Evolutionary conservation across 106 monocot species (phyloP).

Genomic region (Alisma plantagoaquatica): DNA sequence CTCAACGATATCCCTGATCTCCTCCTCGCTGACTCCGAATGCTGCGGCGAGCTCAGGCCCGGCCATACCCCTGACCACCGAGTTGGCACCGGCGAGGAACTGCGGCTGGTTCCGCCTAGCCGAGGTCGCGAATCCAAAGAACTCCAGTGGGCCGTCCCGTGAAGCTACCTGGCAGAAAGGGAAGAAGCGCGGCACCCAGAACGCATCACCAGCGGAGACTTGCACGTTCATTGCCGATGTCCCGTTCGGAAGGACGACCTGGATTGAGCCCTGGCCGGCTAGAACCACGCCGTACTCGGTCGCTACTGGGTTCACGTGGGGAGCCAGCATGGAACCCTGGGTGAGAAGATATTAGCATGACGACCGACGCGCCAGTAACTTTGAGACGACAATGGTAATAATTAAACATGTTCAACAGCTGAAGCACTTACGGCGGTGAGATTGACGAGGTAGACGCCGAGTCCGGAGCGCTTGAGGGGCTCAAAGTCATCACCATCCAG

Average conservation of each 20-base stretch:
- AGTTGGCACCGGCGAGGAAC: conserved; percentile 61
- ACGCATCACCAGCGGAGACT: conserved; percentile 63
- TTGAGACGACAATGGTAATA: too few relatives aligned
- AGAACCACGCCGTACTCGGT: conserved; percentile 78
- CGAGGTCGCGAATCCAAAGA: conserved; percentile 89
- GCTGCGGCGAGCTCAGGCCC: conserved; percentile 80
- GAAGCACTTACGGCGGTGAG: conserved; percentile 51
- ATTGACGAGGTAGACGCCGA: conserved; percentile 63
- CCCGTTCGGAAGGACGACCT: conserved; percentile 82
- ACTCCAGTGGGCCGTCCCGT: conserved; percentile 47
- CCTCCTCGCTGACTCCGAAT: conserved; percentile 41
- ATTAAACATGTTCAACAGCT: too few relatives aligned
- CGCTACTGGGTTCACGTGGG: conserved; percentile 73
- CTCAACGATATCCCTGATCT: conserved; percentile 22
- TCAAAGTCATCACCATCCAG: conserved; percentile 48
- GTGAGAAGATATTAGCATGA: too few relatives aligned
- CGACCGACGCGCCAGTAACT: too few relatives aligned
- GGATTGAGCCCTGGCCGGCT: conserved; percentile 39
- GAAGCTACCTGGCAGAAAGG: conserved; percentile 87
- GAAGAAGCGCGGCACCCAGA: conserved; percentile 72
- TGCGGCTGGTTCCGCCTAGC: conserved; percentile 56
- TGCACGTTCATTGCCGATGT: conserved; percentile 62
- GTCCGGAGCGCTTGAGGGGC: conserved; percentile 44
- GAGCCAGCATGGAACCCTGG: conserved; percentile 90
- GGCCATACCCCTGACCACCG: conserved; percentile 40